Conservation (phyloP, 257 asterid genomes). For the Capsicum rhomboideum region DNA sequence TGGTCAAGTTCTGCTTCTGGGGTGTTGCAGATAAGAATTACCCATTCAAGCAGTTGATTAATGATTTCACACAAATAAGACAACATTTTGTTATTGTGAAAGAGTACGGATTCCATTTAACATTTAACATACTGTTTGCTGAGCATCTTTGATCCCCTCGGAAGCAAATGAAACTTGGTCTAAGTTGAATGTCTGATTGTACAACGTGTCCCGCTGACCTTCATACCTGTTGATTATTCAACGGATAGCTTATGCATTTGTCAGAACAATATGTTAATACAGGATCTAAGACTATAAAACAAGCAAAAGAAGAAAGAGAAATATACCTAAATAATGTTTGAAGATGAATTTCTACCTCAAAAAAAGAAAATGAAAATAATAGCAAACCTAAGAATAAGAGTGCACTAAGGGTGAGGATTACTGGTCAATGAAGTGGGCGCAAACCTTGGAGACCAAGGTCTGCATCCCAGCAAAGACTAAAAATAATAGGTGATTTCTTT, state of each 20-base stretch:
- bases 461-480: not conserved
- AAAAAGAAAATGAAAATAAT: not conserved
- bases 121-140: constrained; percentile 84
- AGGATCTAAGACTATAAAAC: not conserved
- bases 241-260: not conserved
- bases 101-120: constrained; percentile 1
- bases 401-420: not conserved
- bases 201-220: constrained; percentile 94
- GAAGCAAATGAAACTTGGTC: constrained; percentile 97
- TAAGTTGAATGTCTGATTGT: constrained; percentile 80
- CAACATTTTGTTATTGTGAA: not conserved
- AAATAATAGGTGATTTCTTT: not conserved
- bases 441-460: not conserved
- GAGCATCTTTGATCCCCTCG: constrained; percentile 96
- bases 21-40: not conserved
- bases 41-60: not conserved
- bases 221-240: constrained; percentile 61
- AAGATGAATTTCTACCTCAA: not conserved
- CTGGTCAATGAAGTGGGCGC: not conserved
- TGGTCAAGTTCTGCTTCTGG: not conserved
- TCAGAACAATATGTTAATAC: not conserved
- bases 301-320: not conserved
- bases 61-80: not conserved
- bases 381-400: not conserved
- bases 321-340: not conserved